Percentiles rank a stretch among this genome's conserved stretches.
phyloP scores from a whole-genome alignment of 2,329 filamentous ascomycete genomes.

The Ophiognomonia clavigignenti-juglandacearum region DNA sequence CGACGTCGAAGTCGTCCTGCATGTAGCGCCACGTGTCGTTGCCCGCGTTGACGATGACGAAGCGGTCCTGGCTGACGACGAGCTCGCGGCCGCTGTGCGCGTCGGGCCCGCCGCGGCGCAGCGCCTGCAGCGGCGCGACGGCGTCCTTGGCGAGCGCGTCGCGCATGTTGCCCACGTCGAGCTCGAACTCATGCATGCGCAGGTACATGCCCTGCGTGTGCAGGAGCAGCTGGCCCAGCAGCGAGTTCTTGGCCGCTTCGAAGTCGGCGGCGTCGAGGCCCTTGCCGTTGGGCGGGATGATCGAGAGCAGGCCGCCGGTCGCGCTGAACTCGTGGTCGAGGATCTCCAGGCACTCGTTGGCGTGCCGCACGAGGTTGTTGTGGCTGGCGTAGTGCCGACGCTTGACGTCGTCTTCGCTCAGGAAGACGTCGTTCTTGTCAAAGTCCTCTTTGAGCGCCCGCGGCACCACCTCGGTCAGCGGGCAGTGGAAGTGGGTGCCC shows the following conservation, averaged over 20 bases:
- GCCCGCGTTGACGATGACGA: conserved; percentile 49
- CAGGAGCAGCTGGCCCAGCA: conserved; percentile 54
- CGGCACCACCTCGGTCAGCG: conserved; percentile 28
- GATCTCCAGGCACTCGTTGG: conserved; percentile 54
- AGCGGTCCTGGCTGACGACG: conserved; percentile 50
- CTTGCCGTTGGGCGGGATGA: conserved; percentile 41
- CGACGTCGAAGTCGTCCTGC: conserved; percentile 40
- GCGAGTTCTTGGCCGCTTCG: conserved; percentile 40
- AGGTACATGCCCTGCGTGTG: conserved; percentile 48
- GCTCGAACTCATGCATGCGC: conserved; percentile 54
- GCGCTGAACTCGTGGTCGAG: conserved; percentile 54
- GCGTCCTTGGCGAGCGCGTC: conserved; percentile 47
- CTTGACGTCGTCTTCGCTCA: not conserved
- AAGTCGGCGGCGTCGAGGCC: conserved; percentile 30
- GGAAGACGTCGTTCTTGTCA: conserved; percentile 10
- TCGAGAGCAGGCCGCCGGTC: conserved; percentile 50
- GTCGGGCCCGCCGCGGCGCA: conserved; percentile 48
- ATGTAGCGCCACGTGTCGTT: conserved; percentile 45
- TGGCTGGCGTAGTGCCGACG: conserved; percentile 39
- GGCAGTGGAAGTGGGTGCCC: conserved; percentile 41
- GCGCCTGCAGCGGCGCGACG: conserved; percentile 44
- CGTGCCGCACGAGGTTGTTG: conserved; percentile 48
- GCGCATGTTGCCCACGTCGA: conserved; percentile 43
- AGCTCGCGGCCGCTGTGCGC: conserved; percentile 49
- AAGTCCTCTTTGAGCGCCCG: conserved; percentile 16